Conservation (phyloP, 2,329 filamentous ascomycete genomes). For the Falciphora oryzae region DNA sequence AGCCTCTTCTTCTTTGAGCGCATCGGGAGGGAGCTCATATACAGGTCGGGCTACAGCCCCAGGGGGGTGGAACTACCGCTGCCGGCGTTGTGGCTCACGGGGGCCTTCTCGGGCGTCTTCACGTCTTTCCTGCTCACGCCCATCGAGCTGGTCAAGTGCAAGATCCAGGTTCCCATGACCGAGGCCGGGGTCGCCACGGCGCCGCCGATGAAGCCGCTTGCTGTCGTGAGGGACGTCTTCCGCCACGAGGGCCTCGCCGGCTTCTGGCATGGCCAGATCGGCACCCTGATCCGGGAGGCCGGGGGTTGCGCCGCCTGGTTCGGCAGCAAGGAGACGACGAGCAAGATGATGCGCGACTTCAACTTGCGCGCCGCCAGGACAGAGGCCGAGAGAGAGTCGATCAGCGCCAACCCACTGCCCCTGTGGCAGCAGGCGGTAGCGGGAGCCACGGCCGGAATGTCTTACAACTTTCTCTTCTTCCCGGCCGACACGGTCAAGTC, state of each 20-base stretch:
- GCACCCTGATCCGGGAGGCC: slow-evolving; percentile 88
- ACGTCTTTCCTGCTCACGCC: slow-evolving; percentile 90
- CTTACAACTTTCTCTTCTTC: slow-evolving; percentile 96
- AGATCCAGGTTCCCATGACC: slow-evolving; percentile 73
- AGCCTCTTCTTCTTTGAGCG: slow-evolving; percentile 90
- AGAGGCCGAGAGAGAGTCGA: slow-evolving; percentile 32
- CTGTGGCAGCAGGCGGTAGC: slow-evolving; percentile 84
- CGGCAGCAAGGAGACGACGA: slow-evolving; percentile 77
- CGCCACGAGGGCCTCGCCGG: slow-evolving; percentile 75
- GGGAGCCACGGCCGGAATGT: slow-evolving; percentile 82
- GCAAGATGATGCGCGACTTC: slow-evolving; percentile 59
- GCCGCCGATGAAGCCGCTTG: slow-evolving; percentile 53
- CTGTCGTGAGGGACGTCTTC: slow-evolving; percentile 74
- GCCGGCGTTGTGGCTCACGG: slow-evolving; percentile 69
- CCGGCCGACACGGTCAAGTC: slow-evolving; percentile 97
- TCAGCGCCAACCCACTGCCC: slow-evolving; percentile 54
- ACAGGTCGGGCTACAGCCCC: slow-evolving; percentile 41
- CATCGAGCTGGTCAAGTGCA: slow-evolving; percentile 96
- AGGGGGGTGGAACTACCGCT: slow-evolving; percentile 62
- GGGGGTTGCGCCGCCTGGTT: slow-evolving; percentile 96
- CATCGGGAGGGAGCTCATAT: slow-evolving; percentile 62
- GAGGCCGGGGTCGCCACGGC: slow-evolving; percentile 35
- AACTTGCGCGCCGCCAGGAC: slow-evolving; percentile 39
- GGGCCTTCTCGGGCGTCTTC: slow-evolving; percentile 80
- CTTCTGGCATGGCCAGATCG: slow-evolving; percentile 93